Evolutionary conservation across 768 basidiomycete species (phyloP), one percentile per base, ranked within the genome.

Genomic region (Leucocoprinus birnbaumii): DNA sequence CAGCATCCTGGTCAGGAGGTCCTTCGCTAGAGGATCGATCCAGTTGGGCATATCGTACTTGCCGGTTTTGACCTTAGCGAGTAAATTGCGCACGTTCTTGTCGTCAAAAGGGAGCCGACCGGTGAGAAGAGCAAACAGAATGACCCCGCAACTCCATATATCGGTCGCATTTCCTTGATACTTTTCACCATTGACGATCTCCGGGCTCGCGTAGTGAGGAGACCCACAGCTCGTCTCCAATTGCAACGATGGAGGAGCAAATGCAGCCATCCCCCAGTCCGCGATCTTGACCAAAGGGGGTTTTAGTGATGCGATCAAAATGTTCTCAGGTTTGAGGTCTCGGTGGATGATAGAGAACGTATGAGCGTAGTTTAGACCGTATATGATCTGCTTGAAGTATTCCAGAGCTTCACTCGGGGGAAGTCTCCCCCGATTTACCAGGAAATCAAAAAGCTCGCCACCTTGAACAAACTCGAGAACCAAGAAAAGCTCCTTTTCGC

Each of bases 261-360:
- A 91, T 9, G 95, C 91, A 22, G 96, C 95, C 96, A 98, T 97
- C 19, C 96, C 96, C 85, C 96, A 98, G 71, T 98, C 96, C 21
- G 94, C 95, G 41, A 98, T 90, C 77, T 98, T 98, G 75, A 98
- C 82, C 64, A 93, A 78, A 35, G 87, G 87, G 26, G 88, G 88
- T 35, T 81, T 78, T 53, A 91, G 73, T 41, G 88, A 87, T 45
- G 94, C 89, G 51, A 98, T 89, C 37, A 99, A 78, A 49, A 98
- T 89, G 65, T 98, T 98, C 75, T 98, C 96, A 2, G 96, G 96
- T 69, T 98, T 98, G 62, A 99, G 84, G 70, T 99, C 96, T 22
- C 96, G 91, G 72, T 98, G 96, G 57, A 94, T 93, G 72, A 98
- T 97, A 60, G 94, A 95, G 77, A 97, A 97, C 0, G 91, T 86